These are phyloP conservation scores for Nigrospora oryzae DNA, from an alignment of 2,329 filamentous ascomycete species.

Conservation along the genomic window DNA sequence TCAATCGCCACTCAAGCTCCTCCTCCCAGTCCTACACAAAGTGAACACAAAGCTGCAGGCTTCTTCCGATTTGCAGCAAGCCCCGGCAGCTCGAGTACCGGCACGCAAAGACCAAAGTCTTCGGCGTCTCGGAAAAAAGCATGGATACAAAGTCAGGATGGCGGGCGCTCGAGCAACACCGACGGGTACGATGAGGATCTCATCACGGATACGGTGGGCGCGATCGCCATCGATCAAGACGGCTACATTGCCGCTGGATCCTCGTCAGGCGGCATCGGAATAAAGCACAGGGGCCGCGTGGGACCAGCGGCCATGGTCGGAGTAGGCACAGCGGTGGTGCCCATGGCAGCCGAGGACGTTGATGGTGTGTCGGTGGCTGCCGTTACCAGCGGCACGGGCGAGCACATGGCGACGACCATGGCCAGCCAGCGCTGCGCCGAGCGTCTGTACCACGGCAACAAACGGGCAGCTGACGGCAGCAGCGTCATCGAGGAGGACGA, in stretches of 20 bases:
- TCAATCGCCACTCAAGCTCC: slow-evolving; percentile 3
- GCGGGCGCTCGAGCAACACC: slow-evolving; percentile 2
- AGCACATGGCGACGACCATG: slow-evolving; percentile 95
- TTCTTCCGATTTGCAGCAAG: too few relatives aligned
- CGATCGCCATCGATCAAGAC: slow-evolving; percentile 79
- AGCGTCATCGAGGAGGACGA: slow-evolving; percentile 68
- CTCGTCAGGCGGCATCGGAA: slow-evolving; percentile 94
- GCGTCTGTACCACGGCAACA: slow-evolving; percentile 66
- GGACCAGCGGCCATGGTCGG: slow-evolving; percentile 91
- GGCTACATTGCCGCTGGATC: slow-evolving; percentile 91
- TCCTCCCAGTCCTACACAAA: neutral
- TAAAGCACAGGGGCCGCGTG: slow-evolving; percentile 90
- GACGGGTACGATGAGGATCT: slow-evolving; percentile 40
- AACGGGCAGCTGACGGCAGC: slow-evolving; percentile 49
- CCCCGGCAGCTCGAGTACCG: too few relatives aligned
- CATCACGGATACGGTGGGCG: slow-evolving; percentile 90
- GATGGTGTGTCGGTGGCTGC: slow-evolving; percentile 66
- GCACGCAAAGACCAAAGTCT: too few relatives aligned
- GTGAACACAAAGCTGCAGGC: too few relatives aligned
- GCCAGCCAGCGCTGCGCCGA: slow-evolving; percentile 82
- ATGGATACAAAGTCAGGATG: slow-evolving; percentile 7
- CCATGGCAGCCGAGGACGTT: slow-evolving; percentile 60
- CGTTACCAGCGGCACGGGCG: slow-evolving; percentile 89
- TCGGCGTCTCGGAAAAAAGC: too few relatives aligned
- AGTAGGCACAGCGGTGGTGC: slow-evolving; percentile 84